Evolutionary conservation across 768 basidiomycete genomes (phyloP).

Genomic region (Xerocomellus amylosporus): DNA sequence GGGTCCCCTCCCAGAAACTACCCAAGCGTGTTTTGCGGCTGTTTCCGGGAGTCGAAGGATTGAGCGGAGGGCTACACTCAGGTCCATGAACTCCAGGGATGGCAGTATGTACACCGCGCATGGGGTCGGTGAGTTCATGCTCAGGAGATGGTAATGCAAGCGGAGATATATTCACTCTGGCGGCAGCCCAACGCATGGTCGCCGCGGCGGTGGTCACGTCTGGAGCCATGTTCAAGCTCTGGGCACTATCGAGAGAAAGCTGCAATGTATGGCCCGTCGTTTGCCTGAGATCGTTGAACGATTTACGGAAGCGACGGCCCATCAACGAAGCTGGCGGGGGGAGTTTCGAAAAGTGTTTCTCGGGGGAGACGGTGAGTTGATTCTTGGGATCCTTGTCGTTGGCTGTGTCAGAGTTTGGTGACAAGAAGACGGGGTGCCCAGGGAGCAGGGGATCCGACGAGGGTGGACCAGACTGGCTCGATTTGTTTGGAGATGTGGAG

Average conservation of each 20-base stretch:
- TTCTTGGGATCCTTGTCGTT: constrained; percentile 21
- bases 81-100: constrained; percentile 59
- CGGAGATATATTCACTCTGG: constrained; percentile 79
- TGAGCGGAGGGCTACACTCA: constrained; percentile 34
- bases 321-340: constrained; percentile 25
- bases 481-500: constrained; percentile 6
- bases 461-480: constrained; percentile 3
- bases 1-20: constrained; percentile 78
- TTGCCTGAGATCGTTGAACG: constrained; percentile 44
- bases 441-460: constrained; percentile 12
- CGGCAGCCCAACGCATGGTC: constrained; percentile 82
- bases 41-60: constrained; percentile 45
- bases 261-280: constrained; percentile 26
- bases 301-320: constrained; percentile 44
- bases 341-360: constrained; percentile 28
- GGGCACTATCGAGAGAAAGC: constrained; percentile 29
- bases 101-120: constrained; percentile 68
- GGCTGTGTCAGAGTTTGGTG: constrained; percentile 10
- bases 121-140: constrained; percentile 86
- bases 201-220: constrained; percentile 71
- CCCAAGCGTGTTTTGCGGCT: constrained; percentile 56
- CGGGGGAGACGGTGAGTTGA: constrained; percentile 21
- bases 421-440: constrained; percentile 6
- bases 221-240: constrained; percentile 35
- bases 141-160: constrained; percentile 88